These are phyloP conservation scores for Tetrapisispora pingtungensis DNA, from an alignment of 805 yeast species.

Conservation along the genomic window DNA sequence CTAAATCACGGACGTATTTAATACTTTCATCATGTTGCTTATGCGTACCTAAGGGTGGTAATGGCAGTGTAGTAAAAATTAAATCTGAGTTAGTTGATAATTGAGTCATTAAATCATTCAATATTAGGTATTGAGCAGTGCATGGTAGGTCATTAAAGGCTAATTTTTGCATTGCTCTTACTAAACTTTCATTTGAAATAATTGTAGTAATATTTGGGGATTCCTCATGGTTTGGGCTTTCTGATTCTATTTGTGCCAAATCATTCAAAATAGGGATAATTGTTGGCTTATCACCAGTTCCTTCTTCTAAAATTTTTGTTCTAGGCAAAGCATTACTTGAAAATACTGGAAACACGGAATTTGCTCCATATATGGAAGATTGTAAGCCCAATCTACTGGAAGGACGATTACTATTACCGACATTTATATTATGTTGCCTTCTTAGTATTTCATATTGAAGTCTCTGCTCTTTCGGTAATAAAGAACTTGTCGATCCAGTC, in stretches of 20 bases:
- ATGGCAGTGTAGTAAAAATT: conserved; percentile 81
- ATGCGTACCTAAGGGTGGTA: conserved; percentile 79
- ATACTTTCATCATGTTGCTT: conserved; percentile 54
- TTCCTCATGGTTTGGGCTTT: conserved; percentile 8
- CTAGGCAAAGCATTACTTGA: conserved; percentile 65
- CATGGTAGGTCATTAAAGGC: conserved; percentile 87
- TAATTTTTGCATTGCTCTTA: conserved; percentile 30
- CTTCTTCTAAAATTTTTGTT: conserved; percentile 57
- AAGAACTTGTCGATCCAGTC: conserved; percentile 7
- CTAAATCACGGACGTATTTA: conserved; percentile 66
- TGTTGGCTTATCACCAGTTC: conserved; percentile 57
- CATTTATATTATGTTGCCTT: conserved; percentile 2
- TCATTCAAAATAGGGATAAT: conserved; percentile 40
- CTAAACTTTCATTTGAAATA: conserved; percentile 26
- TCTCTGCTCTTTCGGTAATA: conserved; percentile 7
- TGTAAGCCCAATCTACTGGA: not conserved
- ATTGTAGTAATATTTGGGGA: conserved; percentile 26
- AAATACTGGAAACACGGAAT: conserved; percentile 43
- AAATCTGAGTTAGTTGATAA: conserved; percentile 54
- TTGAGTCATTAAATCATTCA: conserved; percentile 73
- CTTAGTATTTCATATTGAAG: conserved; percentile 7
- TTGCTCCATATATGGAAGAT: conserved; percentile 3
- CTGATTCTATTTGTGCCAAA: not conserved
- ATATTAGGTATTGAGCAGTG: conserved; percentile 76
- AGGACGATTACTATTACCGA: not conserved